Conservation (phyloP, 352 stramenopile species). For the Phytophthora boehmeriae region DNA sequence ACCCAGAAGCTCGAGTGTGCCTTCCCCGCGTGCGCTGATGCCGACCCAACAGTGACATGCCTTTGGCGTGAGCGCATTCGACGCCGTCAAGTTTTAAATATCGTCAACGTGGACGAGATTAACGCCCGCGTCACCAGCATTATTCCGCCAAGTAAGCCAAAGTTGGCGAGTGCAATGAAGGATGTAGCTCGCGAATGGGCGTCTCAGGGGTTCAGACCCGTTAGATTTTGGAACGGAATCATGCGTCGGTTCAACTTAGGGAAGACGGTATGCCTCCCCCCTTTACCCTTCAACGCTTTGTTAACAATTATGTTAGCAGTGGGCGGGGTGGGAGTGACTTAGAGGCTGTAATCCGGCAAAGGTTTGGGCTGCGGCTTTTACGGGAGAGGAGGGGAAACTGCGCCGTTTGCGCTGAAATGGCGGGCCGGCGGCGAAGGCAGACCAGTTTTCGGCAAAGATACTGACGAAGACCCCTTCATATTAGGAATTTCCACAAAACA, state of each 20-base stretch:
- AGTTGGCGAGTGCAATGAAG: slow-evolving; percentile 6
- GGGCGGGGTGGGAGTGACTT: slow-evolving; percentile 6
- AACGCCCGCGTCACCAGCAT: neutral
- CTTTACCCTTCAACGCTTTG: slow-evolving; percentile 6
- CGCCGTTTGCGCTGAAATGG: slow-evolving; percentile 4
- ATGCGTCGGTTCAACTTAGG: slow-evolving; percentile 7
- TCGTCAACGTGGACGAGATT: slow-evolving; percentile 11
- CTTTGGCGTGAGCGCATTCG: slow-evolving; percentile 9
- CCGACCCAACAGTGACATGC: slow-evolving; percentile 1
- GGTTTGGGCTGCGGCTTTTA: slow-evolving; percentile 2
- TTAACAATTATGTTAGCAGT: slow-evolving; percentile 7
- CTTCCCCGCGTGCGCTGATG: neutral
- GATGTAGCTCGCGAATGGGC: slow-evolving; percentile 6
- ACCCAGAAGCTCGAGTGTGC: slow-evolving; percentile 1
- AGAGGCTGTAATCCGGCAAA: neutral
- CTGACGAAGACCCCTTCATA: neutral
- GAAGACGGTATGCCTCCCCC: neutral
- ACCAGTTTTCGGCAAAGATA: neutral
- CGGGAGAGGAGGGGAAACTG: slow-evolving; percentile 1
- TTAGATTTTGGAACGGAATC: neutral
- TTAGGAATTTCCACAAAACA: neutral
- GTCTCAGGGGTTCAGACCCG: slow-evolving; percentile 3
- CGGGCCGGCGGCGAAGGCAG: neutral
- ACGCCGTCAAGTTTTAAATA: neutral
- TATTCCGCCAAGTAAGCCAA: neutral